Conservation (phyloP, 495 filamentous ascomycete genomes). For the Massariosphaeria phaeospora region DNA sequence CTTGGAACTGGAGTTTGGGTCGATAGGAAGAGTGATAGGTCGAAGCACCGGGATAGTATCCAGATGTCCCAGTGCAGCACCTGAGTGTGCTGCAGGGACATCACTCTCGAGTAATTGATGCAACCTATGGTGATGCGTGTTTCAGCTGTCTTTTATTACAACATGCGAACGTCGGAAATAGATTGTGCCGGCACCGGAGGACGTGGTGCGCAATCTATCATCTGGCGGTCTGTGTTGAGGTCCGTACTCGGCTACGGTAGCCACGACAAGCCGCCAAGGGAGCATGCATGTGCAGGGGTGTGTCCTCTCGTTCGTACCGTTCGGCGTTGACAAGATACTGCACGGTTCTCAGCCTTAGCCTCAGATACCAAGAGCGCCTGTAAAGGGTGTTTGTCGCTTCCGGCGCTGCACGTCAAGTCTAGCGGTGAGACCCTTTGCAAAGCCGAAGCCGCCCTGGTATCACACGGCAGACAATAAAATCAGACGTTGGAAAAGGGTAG, state of each 20-base stretch:
- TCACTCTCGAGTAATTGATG: no score
- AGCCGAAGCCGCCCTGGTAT: conserved; percentile 1
- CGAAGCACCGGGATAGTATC: no score
- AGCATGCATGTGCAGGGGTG: conserved; percentile 11
- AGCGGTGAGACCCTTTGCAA: conserved; percentile 18
- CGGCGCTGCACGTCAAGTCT: conserved; percentile 13
- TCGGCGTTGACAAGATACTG: conserved; percentile 12
- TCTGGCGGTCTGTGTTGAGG: not conserved
- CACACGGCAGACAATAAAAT: no score
- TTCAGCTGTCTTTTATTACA: no score
- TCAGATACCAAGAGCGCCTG: conserved; percentile 1
- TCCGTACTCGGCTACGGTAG: conserved; percentile 12
- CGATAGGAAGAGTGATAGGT: no score
- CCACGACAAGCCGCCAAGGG: not conserved
- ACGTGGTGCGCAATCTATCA: not conserved
- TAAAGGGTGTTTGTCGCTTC: conserved; percentile 1
- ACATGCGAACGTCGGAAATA: not conserved
- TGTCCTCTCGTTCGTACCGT: not conserved
- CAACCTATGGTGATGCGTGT: no score
- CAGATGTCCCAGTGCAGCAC: no score
- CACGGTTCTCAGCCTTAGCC: conserved; percentile 5
- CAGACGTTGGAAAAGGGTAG: not conserved
- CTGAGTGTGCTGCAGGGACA: no score
- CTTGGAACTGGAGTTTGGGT: no score
- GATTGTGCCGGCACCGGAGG: conserved; percentile 12